These are phyloP conservation scores for Acanthamoeba castellanii DNA, from an alignment of 208 protist species.

Conservation along the genomic window DNA sequence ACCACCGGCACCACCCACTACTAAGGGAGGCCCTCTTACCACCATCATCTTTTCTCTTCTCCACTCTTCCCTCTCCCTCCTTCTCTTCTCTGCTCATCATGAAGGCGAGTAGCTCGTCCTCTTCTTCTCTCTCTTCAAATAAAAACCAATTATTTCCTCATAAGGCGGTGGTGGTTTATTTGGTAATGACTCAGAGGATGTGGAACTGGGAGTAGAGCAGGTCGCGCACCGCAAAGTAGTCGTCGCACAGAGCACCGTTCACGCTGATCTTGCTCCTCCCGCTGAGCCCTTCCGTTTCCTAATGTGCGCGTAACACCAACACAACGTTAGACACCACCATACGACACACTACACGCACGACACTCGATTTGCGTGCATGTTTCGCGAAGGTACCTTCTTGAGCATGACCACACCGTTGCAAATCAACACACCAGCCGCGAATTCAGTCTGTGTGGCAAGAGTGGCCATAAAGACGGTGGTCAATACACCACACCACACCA, in stretches of 20 bases:
- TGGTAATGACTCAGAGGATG: neutral
- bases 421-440: conserved; percentile 62
- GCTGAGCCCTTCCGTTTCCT: conserved; percentile 61
- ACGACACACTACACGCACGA: neutral
- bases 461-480: too few relatives aligned
- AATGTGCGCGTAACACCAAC: neutral
- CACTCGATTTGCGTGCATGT: too few relatives aligned
- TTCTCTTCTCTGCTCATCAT: too few relatives aligned
- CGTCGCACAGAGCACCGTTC: conserved; percentile 53
- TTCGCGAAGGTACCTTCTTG: neutral
- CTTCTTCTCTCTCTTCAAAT: too few relatives aligned
- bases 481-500: neutral
- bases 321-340: neutral
- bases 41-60: neutral
- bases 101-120: too few relatives aligned
- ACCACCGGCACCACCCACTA: neutral
- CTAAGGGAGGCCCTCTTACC: neutral
- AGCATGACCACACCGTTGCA: conserved; percentile 76
- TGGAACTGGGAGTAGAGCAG: conserved; percentile 73
- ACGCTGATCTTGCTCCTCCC: conserved; percentile 66
- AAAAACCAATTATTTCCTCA: too few relatives aligned
- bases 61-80: neutral
- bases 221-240: conserved; percentile 54
- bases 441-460: conserved; percentile 37
- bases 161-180: too few relatives aligned